These are phyloP conservation scores for Cladosporium sp. DNA, from an alignment of 2,329 filamentous ascomycete genomes.

Conservation along the genomic window DNA sequence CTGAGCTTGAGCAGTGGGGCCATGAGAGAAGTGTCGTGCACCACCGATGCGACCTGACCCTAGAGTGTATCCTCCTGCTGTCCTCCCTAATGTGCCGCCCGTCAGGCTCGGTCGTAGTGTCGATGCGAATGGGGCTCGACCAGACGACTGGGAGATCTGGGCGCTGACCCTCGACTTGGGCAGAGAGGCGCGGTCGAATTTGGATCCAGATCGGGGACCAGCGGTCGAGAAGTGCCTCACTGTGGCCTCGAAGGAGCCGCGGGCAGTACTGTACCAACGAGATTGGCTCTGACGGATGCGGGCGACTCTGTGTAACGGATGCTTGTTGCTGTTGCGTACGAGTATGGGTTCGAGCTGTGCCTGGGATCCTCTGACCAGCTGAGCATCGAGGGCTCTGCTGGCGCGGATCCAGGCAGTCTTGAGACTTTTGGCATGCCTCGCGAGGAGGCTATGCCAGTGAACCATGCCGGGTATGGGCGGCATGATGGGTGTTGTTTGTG, in stretches of 20 bases:
- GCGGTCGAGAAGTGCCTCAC: conserved; percentile 54
- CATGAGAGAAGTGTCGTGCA: conserved; percentile 85
- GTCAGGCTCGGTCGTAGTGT: conserved; percentile 90
- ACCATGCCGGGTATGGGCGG: conserved; percentile 38
- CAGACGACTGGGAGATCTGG: conserved; percentile 63
- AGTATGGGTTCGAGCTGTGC: conserved; percentile 60
- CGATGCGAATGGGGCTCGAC: conserved; percentile 80
- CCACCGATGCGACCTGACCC: conserved; percentile 65
- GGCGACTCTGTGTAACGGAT: conserved; percentile 62
- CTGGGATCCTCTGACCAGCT: conserved; percentile 41
- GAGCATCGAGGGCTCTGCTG: conserved; percentile 32
- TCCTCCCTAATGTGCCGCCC: conserved; percentile 78
- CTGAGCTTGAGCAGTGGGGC: conserved; percentile 79
- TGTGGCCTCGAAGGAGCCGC: conserved; percentile 45
- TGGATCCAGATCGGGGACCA: conserved; percentile 40
- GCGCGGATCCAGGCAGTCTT: conserved; percentile 34
- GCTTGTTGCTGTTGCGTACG: conserved; percentile 56
- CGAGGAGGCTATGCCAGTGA: conserved; percentile 39
- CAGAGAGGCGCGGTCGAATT: conserved; percentile 54
- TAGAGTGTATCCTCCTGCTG: conserved; percentile 83
- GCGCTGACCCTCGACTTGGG: conserved; percentile 58
- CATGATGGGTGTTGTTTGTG: conserved; percentile 32
- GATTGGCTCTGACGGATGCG: conserved; percentile 64
- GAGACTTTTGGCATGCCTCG: conserved; percentile 36
- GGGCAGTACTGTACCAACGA: conserved; percentile 61